These are phyloP conservation scores for Globisporangium mamillatum DNA, from an alignment of 352 stramenopile species.

Conservation along the genomic window DNA sequence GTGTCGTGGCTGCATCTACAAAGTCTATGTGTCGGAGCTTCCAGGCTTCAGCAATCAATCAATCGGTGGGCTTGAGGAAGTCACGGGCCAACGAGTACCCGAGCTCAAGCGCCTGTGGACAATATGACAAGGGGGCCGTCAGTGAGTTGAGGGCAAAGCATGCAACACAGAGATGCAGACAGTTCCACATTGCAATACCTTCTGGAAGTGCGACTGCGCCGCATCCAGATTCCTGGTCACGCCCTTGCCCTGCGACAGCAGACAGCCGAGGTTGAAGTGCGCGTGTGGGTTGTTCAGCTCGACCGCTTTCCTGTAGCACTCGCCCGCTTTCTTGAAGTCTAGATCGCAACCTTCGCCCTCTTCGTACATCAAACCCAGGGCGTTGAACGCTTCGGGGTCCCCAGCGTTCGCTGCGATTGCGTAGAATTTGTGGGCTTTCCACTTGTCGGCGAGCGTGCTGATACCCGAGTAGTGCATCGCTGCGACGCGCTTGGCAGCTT, in stretches of 20 bases:
- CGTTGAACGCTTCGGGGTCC: conserved; percentile 66
- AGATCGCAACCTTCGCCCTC: conserved; percentile 73
- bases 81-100: conserved; percentile 58
- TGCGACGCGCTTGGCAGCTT: conserved; percentile 54
- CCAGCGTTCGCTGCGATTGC: conserved; percentile 42
- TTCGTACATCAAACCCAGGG: conserved; percentile 76
- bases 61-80: conserved; percentile 32
- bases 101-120: conserved; percentile 38
- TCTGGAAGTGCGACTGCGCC: conserved; percentile 60
- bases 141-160: background rate
- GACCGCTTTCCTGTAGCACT: conserved; percentile 53
- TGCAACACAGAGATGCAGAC: background rate
- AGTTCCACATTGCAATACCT: conserved; percentile 18
- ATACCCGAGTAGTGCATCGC: conserved; percentile 64
- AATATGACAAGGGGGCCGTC: background rate
- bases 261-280: conserved; percentile 77
- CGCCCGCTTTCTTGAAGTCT: conserved; percentile 51
- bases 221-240: conserved; percentile 51
- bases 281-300: conserved; percentile 48
- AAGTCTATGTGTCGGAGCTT: background rate
- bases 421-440: conserved; percentile 53
- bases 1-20: background rate
- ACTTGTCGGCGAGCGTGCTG: conserved; percentile 45
- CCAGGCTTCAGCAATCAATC: background rate
- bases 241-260: conserved; percentile 62